Conservation (phyloP, 1,139 yeast genomes). For the Magnusiomyces sp. region DNA sequence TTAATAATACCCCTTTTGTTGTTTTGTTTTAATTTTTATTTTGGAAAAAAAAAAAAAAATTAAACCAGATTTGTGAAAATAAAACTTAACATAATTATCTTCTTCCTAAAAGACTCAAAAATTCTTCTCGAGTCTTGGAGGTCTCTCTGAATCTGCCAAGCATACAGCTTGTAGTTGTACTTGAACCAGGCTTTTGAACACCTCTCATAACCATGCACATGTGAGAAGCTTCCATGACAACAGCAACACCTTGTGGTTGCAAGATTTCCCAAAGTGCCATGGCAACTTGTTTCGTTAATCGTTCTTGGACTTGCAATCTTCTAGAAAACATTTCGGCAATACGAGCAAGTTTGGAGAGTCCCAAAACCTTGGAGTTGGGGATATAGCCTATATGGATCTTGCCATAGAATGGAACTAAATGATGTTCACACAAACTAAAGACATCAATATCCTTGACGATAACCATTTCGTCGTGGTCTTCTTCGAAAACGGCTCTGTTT, state of each 20-base stretch:
- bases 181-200: conserved; percentile 88
- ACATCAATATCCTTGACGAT: conserved; percentile 92
- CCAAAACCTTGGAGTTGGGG: conserved; percentile 91
- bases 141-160: conserved; percentile 88
- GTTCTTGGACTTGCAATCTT: conserved; percentile 92
- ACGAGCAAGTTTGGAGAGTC: conserved; percentile 86
- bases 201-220: conserved; percentile 99
- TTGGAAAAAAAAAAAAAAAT: too few species aligned
- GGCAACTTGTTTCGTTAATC: conserved; percentile 93
- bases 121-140: conserved; percentile 94
- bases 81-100: too few species aligned
- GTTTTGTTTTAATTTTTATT: too few species aligned
- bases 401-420: conserved; percentile 93
- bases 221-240: conserved; percentile 93
- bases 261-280: conserved; percentile 88
- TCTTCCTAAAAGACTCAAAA: conserved; percentile 54
- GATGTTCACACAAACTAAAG: conserved; percentile 92
- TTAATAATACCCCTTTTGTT: too few species aligned
- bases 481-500: conserved; percentile 92
- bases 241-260: conserved; percentile 95
- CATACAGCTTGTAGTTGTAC: conserved; percentile 95
- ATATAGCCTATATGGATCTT: conserved; percentile 95
- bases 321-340: conserved; percentile 95
- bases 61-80: too few species aligned
- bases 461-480: conserved; percentile 98